These are phyloP conservation scores for Bruguiera parviflora DNA, from an alignment of 345 rosid species.

Conservation along the genomic window DNA sequence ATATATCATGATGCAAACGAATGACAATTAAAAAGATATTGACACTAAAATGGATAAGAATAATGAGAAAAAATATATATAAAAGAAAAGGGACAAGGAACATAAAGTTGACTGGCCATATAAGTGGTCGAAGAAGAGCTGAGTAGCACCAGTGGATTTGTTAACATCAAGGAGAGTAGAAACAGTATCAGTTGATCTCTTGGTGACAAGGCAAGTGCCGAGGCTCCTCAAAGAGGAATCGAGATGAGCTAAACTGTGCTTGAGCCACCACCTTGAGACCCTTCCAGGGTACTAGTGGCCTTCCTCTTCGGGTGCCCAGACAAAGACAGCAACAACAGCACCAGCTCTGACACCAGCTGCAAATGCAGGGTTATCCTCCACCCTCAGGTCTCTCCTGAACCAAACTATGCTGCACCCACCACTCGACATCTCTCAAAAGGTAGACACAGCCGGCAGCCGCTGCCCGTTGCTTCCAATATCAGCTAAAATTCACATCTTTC, in stretches of 20 bases:
- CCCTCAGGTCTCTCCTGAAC: conserved; percentile 98
- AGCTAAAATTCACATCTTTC: conserved; percentile 15
- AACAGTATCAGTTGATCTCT: conserved; percentile 81
- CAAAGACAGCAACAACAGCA: conserved; percentile 66
- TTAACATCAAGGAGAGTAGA: conserved; percentile 77
- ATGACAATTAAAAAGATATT: not conserved
- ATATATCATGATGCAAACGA: conserved; percentile 13
- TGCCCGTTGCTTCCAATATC: conserved; percentile 15
- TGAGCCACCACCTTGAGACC: conserved; percentile 99
- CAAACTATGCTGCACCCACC: conserved; percentile 90
- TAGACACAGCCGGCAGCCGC: conserved; percentile 27
- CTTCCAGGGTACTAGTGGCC: conserved; percentile 85
- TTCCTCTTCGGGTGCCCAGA: conserved; percentile 98
- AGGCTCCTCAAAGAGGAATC: conserved; percentile 85
- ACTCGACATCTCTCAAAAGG: conserved; percentile 52
- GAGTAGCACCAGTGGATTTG: conserved; percentile 86
- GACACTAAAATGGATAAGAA: not conserved
- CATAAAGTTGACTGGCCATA: conserved; percentile 60
- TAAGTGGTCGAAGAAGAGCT: conserved; percentile 93
- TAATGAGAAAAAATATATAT: not conserved
- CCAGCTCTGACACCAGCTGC: conserved; percentile 92
- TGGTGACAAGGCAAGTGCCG: conserved; percentile 77
- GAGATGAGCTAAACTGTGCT: conserved; percentile 86
- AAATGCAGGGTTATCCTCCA: conserved; percentile 92
- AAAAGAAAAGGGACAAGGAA: conserved; percentile 10